Evolutionary conservation across 139 green algal genomes (phyloP).

Genomic region (Chlamydomonas incerta): DNA sequence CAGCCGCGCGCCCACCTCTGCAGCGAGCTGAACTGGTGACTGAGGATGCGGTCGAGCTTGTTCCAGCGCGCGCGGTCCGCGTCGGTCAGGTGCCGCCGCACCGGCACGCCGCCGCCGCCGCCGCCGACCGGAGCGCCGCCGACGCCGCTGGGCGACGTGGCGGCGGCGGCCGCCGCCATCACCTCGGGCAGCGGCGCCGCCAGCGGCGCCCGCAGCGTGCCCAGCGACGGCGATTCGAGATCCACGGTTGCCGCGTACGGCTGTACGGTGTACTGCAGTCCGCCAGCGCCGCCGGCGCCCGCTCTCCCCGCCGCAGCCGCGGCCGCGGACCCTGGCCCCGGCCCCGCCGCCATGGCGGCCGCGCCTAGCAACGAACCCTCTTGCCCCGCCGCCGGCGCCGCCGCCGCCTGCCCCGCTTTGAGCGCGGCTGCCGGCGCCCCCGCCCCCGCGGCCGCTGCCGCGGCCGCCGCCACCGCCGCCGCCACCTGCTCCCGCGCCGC

Average conservation of each 20-base stretch:
- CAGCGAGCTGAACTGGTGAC: slow-evolving; percentile 37
- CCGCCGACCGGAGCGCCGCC: neutral
- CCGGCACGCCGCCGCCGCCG: slow-evolving; percentile 2
- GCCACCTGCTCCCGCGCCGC: neutral
- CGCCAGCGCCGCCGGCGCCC: neutral
- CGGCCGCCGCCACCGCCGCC: neutral
- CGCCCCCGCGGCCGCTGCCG: neutral
- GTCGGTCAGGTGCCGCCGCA: slow-evolving; percentile 37
- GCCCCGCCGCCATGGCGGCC: neutral
- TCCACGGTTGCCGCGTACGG: slow-evolving; percentile 28
- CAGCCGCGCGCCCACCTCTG: neutral
- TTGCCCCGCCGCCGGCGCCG: neutral
- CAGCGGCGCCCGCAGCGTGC: slow-evolving; percentile 40
- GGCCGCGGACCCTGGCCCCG: neutral
- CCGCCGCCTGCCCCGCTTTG: neutral
- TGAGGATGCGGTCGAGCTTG: slow-evolving; percentile 43
- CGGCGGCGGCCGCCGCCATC: slow-evolving; percentile 27
- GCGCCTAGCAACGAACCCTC: neutral
- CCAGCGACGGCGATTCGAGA: slow-evolving; percentile 32
- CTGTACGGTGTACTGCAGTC: neutral
- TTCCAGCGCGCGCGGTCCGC: slow-evolving; percentile 29
- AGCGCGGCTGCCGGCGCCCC: too few species aligned
- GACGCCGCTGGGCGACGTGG: neutral
- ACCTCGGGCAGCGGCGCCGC: slow-evolving; percentile 38
- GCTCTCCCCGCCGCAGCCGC: neutral